Evolutionary conservation across 176 grass and related monocot species (phyloP), one percentile per base, ranked within the genome.

Genomic region (Oryza meyeriana): DNA sequence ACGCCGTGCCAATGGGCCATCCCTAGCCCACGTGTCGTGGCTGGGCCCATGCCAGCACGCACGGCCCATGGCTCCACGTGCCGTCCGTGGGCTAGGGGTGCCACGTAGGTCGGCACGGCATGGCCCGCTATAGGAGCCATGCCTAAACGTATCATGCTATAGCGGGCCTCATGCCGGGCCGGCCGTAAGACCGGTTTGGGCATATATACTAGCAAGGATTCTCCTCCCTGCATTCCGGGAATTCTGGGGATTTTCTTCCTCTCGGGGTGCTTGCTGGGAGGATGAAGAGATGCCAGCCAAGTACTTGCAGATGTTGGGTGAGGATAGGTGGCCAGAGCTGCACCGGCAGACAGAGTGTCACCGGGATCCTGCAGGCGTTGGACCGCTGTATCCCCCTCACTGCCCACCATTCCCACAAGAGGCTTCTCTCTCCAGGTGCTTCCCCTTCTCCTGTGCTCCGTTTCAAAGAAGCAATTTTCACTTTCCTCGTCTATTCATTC

Each of bases 341-440:
- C 77, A 87, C 76, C 92, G 86, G 66, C 92, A 98, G 76, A 81
- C 91, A 27, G 92, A 92, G 3, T 98, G 91, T 93, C 86, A 89
- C 92, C 42, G 95, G 92, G 47, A 98, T 94, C 87, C 88, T 98
- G 39, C 92, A 94, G 63, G 85, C 94, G 30, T 94, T 98, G 61
- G 95, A 94, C 85, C 86, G 88, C 50, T 90, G 64, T 83, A 91
- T 82, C n/a, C 86, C 90, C 68, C 85, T 94, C 48, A 39, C 79
- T 26, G 64, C 35, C 71, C 71, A 50, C 67, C 71, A 41, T 13
- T 72, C 86, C 57, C 84, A 88, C 68, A 89, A 83, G 77, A 66
- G 78, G 33, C 69, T 84, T 82, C 77, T 72, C 28, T 77, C 85
- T 42, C 84, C 75, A 71, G 90, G 85, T 88, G 28, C 20, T 14